phyloP scores from a whole-genome alignment of 192 early-diverging fungal species.

The Glomus cerebriforme region DNA sequence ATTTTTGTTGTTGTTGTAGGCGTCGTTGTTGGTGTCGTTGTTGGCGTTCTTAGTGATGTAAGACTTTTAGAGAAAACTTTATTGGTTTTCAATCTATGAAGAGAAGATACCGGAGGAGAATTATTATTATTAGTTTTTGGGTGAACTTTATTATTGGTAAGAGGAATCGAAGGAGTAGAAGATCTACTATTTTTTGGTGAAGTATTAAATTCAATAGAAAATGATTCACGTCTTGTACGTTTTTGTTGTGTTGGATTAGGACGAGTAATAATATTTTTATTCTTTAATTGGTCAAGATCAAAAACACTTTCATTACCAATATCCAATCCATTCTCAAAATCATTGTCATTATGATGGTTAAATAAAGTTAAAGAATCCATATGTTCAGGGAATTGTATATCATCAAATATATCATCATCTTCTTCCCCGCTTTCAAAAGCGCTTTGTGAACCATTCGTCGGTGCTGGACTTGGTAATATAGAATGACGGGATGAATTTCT shows the following conservation, averaged over 20 bases:
- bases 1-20: not conserved
- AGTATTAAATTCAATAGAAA: not conserved
- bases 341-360: not conserved
- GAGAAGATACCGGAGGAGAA: not conserved
- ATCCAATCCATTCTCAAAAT: not conserved
- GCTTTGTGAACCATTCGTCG: not conserved
- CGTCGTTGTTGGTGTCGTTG: not conserved
- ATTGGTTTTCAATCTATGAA: not conserved
- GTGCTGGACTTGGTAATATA: not conserved
- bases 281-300: not conserved
- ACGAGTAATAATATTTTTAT: not conserved
- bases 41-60: not conserved
- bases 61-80: not conserved
- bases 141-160: not conserved
- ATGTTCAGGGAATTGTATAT: not conserved
- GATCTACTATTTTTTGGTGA: not conserved
- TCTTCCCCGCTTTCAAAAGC: not conserved
- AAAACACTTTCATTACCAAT: not conserved
- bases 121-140: not conserved
- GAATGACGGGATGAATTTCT: not conserved
- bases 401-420: slow-evolving; percentile 1
- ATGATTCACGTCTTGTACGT: not conserved
- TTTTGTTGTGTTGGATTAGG: not conserved
- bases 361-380: not conserved
- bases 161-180: not conserved